Percentiles rank a stretch among this genome's conserved stretches.
These are phyloP conservation scores for Gymnopus androsaceus DNA, from an alignment of 1,284 basidiomycete species.

Conservation along the genomic window DNA sequence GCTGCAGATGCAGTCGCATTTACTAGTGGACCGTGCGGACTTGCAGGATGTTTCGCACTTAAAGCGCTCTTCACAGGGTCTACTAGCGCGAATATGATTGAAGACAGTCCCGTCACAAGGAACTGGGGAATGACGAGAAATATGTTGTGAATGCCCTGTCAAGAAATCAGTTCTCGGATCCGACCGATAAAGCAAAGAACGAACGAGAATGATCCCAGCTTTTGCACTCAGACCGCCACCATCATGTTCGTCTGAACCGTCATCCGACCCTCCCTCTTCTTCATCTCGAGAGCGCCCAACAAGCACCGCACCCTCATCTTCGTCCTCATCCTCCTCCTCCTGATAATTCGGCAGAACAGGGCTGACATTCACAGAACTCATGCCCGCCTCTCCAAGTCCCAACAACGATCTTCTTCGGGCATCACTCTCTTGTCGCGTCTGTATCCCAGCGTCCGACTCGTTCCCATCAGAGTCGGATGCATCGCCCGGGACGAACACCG, in stretches of 20 bases:
- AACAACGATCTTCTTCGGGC: conserved; percentile 32
- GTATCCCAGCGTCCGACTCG: conserved; percentile 16
- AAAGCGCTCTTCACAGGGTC: conserved; percentile 56
- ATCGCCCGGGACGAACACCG: conserved; percentile 14
- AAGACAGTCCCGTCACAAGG: conserved; percentile 65
- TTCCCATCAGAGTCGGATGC: conserved; percentile 6
- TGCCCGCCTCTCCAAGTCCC: conserved; percentile 46
- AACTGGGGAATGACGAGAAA: conserved; percentile 83
- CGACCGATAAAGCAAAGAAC: conserved; percentile 32
- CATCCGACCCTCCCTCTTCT: too few relatives aligned
- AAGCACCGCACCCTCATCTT: conserved; percentile 20
- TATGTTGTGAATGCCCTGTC: conserved; percentile 87
- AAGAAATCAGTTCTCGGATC: neutral
- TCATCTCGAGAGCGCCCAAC: conserved; percentile 22
- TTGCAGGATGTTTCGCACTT: conserved; percentile 38
- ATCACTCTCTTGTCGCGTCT: conserved; percentile 7
- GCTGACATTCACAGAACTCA: conserved; percentile 38
- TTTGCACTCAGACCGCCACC: conserved; percentile 62
- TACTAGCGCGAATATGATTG: conserved; percentile 65
- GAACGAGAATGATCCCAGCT: conserved; percentile 86
- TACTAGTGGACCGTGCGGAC: conserved; percentile 24
- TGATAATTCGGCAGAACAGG: conserved; percentile 14
- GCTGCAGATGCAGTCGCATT: conserved; percentile 20
- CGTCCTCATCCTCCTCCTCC: conserved; percentile 27
- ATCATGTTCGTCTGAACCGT: conserved; percentile 12